Conservation (phyloP, 1,139 yeast species). For the Pichia sp. region DNA sequence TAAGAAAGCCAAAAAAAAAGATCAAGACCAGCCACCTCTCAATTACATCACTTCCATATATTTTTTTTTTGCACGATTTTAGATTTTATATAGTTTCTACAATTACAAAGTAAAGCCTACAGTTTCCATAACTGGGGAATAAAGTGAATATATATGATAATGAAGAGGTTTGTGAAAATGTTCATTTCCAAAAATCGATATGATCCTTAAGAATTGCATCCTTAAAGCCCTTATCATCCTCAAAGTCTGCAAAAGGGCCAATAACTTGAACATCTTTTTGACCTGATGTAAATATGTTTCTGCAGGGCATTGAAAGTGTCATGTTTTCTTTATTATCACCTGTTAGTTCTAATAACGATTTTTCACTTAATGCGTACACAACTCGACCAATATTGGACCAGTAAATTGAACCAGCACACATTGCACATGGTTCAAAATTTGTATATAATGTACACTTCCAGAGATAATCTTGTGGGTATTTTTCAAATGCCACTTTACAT, state of each 20-base stretch:
- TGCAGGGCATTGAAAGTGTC: conserved; percentile 22
- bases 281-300: conserved; percentile 19
- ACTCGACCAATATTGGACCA: conserved; percentile 27
- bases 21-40: not conserved
- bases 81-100: not conserved
- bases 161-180: no score
- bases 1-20: not conserved
- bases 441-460: conserved; percentile 28
- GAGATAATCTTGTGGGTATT: conserved; percentile 18
- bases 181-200: conserved; percentile 20
- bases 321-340: conserved; percentile 23
- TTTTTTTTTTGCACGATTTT: not conserved
- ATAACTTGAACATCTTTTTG: conserved; percentile 23
- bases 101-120: not conserved
- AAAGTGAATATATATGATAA: no score
- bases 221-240: conserved; percentile 13
- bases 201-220: conserved; percentile 22
- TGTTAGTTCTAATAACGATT: conserved; percentile 18
- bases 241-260: conserved; percentile 19
- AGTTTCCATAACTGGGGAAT: no score
- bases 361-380: conserved; percentile 23
- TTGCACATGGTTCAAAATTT: conserved; percentile 27
- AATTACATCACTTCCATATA: no score
- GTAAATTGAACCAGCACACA: conserved; percentile 27
- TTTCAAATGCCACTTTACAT: conserved; percentile 20